Evolutionary conservation across 148 eudicot genomes (phyloP).

Genomic region (Chenopodium berlandieri): DNA sequence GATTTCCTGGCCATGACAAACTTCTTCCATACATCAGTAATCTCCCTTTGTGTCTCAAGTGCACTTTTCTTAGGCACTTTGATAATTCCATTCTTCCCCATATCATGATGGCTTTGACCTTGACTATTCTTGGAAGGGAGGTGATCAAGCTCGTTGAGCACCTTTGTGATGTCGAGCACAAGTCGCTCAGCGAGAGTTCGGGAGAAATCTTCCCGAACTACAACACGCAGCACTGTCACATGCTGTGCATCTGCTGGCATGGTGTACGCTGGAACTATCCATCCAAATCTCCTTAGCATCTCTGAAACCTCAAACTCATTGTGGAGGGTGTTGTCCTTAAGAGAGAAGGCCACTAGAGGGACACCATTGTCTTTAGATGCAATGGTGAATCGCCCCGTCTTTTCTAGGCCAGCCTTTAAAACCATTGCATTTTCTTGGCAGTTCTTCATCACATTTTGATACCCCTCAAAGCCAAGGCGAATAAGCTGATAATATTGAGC

Average conservation of each 20-base stretch:
- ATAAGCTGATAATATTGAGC: constrained; percentile 43
- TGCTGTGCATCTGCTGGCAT: constrained; percentile 29
- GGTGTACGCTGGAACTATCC: constrained; percentile 31
- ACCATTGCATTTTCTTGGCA: constrained; percentile 26
- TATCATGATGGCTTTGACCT: neutral
- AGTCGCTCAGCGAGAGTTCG: constrained; percentile 20
- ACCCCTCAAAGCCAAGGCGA: constrained; percentile 36
- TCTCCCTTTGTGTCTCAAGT: constrained; percentile 22
- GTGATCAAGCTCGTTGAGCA: constrained; percentile 25
- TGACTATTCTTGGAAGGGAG: constrained; percentile 12
- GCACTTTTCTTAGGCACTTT: constrained; percentile 19
- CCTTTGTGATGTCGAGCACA: constrained; percentile 25
- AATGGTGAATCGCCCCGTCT: constrained; percentile 23
- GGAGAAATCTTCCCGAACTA: constrained; percentile 29
- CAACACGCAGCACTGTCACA: constrained; percentile 30
- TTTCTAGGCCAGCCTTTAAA: constrained; percentile 23
- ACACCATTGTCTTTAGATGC: constrained; percentile 29
- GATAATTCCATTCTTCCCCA: neutral
- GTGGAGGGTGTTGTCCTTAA: constrained; percentile 16
- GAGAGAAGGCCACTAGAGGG: constrained; percentile 30
- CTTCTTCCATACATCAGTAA: constrained; percentile 25
- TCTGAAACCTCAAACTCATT: constrained; percentile 24
- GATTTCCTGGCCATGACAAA: constrained; percentile 22
- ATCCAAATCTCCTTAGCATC: constrained; percentile 21
- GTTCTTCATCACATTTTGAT: constrained; percentile 18